Evolutionary conservation across 2,329 filamentous ascomycete genomes (phyloP), one percentile per base, ranked within the genome.

Genomic region (Alternaria gaisen): DNA sequence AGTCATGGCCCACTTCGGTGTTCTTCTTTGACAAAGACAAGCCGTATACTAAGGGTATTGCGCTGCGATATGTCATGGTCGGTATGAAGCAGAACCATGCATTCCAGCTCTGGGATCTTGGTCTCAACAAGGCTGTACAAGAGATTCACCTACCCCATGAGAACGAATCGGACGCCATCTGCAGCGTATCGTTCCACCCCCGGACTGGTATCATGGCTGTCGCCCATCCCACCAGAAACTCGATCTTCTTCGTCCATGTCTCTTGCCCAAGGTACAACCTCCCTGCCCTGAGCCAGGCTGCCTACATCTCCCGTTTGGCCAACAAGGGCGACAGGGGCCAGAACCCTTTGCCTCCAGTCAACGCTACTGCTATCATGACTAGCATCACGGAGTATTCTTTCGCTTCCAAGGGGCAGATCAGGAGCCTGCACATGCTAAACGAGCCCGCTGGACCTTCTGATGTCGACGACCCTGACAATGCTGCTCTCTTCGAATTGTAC

Each of bases 11-110:
- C 7, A 98, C 94, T 3, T 98, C 95, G 24, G 92, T 99, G 60
- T 87, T 97, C 77, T 91, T 99, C 80, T 89, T 99, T 70, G 95
- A 99, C 82, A 99, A 98, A 84, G 89, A 94, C 80, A 91, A 94
- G 65, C 93, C 95, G 46, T 97, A 96, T 80, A 88, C 90, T 81
- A 97, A 95, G 82, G 90, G 91, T 61, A 91, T 91, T 74, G 94
- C 96, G 48, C 85, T 97, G 65, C 89, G 95, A 63, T 99, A 99
- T 82, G 90, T 99, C 83, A 90, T 99, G 77, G 92, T 99, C 64
- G 95, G 95, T 72, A 93, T 98, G 88, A 97, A 98, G 83, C 95
- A 99, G 80, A 99, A 99, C 80, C 95, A 99, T 82, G 96, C 94
- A 57, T 88, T 99, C 64, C 96, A 99, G 83, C 88, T 99, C 44